Conservation (phyloP, 2,329 filamentous ascomycete species). For the Hymenoscyphus occultus region DNA sequence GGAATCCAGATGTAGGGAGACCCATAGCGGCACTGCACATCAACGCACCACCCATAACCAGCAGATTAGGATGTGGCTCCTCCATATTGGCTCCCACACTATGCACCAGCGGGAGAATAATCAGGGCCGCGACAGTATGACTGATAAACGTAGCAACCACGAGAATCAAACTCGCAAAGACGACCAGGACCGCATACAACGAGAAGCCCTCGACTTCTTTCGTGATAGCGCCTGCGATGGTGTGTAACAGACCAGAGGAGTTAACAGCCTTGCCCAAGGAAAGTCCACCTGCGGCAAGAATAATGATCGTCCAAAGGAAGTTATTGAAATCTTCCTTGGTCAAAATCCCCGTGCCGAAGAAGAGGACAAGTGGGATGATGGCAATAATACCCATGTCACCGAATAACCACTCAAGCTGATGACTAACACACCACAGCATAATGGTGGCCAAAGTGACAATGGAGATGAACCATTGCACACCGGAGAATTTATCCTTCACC, state of each 20-base stretch:
- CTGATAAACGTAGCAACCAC: constrained; percentile 97
- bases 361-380: constrained; percentile 90
- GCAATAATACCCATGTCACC: constrained; percentile 98
- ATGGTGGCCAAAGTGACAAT: constrained; percentile 82
- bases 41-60: constrained; percentile 91
- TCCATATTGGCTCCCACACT: constrained; percentile 83
- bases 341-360: constrained; percentile 93
- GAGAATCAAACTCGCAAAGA: constrained; percentile 80
- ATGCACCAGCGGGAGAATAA: constrained; percentile 86
- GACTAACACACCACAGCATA: constrained; percentile 84
- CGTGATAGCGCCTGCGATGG: constrained; percentile 77
- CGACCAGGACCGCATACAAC: constrained; percentile 80
- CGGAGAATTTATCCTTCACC: constrained; percentile 83
- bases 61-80: constrained; percentile 85
- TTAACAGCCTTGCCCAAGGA: constrained; percentile 93
- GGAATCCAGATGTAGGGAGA: constrained; percentile 91
- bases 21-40: constrained; percentile 99
- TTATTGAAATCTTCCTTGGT: constrained; percentile 99
- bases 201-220: constrained; percentile 70
- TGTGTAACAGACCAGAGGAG: constrained; percentile 86
- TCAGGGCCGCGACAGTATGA: constrained; percentile 93
- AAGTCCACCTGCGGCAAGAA: constrained; percentile 88
- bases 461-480: constrained; percentile 90
- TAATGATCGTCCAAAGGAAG: constrained; percentile 99
- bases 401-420: constrained; percentile 82